phyloP scores from a whole-genome alignment of 2,329 filamentous ascomycete genomes.

The Hypocrella siamensis region DNA sequence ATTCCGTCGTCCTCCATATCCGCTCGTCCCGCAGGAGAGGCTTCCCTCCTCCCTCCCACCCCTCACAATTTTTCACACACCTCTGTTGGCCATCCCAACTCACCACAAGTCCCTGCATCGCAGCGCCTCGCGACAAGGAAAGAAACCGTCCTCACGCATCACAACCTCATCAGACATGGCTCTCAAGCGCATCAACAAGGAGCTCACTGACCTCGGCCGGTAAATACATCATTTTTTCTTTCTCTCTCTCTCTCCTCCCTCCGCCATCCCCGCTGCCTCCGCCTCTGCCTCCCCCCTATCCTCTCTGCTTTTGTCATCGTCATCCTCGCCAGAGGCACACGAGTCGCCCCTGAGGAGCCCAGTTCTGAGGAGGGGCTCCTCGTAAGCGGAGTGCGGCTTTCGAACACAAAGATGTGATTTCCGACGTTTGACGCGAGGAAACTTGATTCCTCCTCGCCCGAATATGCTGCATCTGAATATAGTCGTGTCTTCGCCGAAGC shows the following conservation, averaged over 20 bases:
- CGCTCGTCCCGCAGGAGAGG: background rate
- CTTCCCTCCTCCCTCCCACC: constrained; percentile 1
- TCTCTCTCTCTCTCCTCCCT: no score
- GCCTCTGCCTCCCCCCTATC: background rate
- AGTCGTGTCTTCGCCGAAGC: no score
- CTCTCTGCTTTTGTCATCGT: constrained; percentile 5
- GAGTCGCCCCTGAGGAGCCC: constrained; percentile 8
- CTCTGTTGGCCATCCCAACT: no score
- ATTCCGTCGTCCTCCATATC: background rate
- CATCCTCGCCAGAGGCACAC: constrained; percentile 8
- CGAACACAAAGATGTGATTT: no score
- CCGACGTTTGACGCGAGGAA: no score
- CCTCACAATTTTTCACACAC: background rate
- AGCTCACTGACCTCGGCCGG: constrained; percentile 81
- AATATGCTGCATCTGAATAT: no score
- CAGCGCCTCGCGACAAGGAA: constrained; percentile 6
- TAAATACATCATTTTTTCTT: constrained; percentile 31
- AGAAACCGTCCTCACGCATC: constrained; percentile 9
- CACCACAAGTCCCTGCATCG: constrained; percentile 7
- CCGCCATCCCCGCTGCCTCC: no score
- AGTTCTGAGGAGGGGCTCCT: constrained; percentile 20
- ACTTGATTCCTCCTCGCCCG: no score
- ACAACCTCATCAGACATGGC: constrained; percentile 45
- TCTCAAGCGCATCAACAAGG: constrained; percentile 91
- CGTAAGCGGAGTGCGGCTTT: constrained; percentile 18